A percentile compares a stretch with the other conserved stretches of the same genome.
phyloP scores from a whole-genome alignment of 306 rosid genomes.

The Urtica urens region DNA sequence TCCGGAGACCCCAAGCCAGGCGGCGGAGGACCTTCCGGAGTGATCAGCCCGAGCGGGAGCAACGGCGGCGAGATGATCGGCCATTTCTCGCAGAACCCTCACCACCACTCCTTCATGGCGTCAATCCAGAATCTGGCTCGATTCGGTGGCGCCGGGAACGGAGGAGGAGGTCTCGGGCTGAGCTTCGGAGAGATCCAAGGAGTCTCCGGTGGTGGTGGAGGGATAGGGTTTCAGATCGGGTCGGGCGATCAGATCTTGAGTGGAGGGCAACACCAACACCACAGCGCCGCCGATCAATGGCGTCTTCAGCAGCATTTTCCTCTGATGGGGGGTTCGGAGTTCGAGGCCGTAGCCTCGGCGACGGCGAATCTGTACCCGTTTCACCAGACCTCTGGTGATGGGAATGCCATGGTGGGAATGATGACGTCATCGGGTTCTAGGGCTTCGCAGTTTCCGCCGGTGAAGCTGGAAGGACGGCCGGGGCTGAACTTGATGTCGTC shows the following conservation, averaged over 20 bases:
- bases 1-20: constrained; percentile 15
- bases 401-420: background rate
- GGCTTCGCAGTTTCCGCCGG: constrained; percentile 36
- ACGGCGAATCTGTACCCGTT: constrained; percentile 27
- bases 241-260: constrained; percentile 6
- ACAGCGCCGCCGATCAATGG: constrained; percentile 52
- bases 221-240: constrained; percentile 46
- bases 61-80: constrained; percentile 20
- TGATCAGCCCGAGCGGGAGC: constrained; percentile 16
- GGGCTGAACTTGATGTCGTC: constrained; percentile 32
- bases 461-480: constrained; percentile 43
- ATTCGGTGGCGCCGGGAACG: constrained; percentile 36
- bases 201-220: constrained; percentile 31
- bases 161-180: constrained; percentile 40
- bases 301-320: constrained; percentile 53
- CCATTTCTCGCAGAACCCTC: constrained; percentile 30
- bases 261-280: constrained; percentile 18
- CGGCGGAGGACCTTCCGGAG: too few relatives aligned
- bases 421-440: constrained; percentile 18
- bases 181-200: constrained; percentile 44
- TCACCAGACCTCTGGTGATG: background rate
- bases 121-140: constrained; percentile 53
- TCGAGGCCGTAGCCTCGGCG: constrained; percentile 33
- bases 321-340: constrained; percentile 25
- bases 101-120: constrained; percentile 48